Conservation (phyloP, 2,329 filamentous ascomycete genomes). For the Penicillium crustosum region DNA sequence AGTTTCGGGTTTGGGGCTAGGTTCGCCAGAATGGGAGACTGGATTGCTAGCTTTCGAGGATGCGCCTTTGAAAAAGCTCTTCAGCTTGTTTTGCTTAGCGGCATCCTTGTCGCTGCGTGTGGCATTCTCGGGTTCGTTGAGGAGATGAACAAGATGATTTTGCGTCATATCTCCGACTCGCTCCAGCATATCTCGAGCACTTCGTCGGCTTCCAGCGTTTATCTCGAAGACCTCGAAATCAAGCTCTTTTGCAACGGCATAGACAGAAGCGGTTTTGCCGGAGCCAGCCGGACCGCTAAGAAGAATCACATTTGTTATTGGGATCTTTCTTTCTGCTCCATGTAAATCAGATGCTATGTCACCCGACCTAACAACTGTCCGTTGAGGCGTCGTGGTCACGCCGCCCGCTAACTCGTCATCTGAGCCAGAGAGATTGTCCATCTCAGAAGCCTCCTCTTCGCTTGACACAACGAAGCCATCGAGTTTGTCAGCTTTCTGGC, state of each 20-base stretch:
- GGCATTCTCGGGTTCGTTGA: conserved; percentile 31
- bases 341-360: conserved; percentile 36
- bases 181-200: conserved; percentile 85
- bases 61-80: conserved; percentile 72
- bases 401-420: conserved; percentile 51
- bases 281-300: conserved; percentile 86
- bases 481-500: conserved; percentile 67
- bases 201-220: conserved; percentile 77
- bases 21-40: conserved; percentile 18
- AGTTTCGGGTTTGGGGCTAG: conserved; percentile 24
- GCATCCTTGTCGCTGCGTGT: conserved; percentile 47
- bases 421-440: conserved; percentile 67
- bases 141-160: conserved; percentile 79
- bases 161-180: conserved; percentile 94
- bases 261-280: conserved; percentile 90
- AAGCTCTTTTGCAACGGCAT: conserved; percentile 87
- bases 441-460: conserved; percentile 69
- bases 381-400: conserved; percentile 37
- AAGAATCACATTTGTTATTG: conserved; percentile 71
- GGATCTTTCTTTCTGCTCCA: conserved; percentile 48
- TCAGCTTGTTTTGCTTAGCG: conserved; percentile 76
- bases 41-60: conserved; percentile 26
- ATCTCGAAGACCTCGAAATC: conserved; percentile 96
- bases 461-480: conserved; percentile 79
- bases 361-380: conserved; percentile 46